Conservation (phyloP, 129 eudicot species). For the Flaveria ramosissima region DNA sequence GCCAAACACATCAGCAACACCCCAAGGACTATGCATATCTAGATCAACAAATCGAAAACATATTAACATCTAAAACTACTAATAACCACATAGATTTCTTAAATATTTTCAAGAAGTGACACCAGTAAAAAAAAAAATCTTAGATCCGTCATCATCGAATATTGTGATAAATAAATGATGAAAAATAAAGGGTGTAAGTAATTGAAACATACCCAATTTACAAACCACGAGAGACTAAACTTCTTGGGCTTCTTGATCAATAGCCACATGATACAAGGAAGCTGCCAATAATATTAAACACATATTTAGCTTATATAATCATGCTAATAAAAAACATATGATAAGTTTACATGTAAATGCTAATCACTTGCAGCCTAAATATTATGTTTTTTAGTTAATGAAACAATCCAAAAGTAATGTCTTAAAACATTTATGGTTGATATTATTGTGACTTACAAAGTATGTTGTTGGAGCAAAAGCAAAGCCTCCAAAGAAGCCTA, state of each 20-base stretch:
- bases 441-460: constrained; percentile 40
- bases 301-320: neutral
- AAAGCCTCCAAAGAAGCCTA: constrained; percentile 65
- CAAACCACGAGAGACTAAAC: constrained; percentile 48
- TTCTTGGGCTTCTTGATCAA: constrained; percentile 48
- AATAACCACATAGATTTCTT: too few relatives aligned
- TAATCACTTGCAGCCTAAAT: neutral
- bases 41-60: constrained; percentile 15
- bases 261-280: constrained; percentile 64
- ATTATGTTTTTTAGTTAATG: neutral
- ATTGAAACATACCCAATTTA: constrained; percentile 49
- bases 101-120: neutral
- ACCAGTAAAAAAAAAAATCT: too few relatives aligned
- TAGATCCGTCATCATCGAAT: too few relatives aligned
- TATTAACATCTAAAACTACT: neutral
- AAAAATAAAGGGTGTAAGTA: neutral
- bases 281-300: constrained; percentile 34
- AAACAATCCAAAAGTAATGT: neutral
- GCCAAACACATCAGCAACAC: constrained; percentile 44
- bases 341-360: neutral
- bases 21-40: constrained; percentile 49
- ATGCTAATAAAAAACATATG: neutral
- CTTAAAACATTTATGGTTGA: neutral
- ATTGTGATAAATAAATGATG: neutral
- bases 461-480: constrained; percentile 64